These are phyloP conservation scores for Nicotiana sylvestris DNA, from an alignment of 257 asterid species.

Conservation along the genomic window DNA sequence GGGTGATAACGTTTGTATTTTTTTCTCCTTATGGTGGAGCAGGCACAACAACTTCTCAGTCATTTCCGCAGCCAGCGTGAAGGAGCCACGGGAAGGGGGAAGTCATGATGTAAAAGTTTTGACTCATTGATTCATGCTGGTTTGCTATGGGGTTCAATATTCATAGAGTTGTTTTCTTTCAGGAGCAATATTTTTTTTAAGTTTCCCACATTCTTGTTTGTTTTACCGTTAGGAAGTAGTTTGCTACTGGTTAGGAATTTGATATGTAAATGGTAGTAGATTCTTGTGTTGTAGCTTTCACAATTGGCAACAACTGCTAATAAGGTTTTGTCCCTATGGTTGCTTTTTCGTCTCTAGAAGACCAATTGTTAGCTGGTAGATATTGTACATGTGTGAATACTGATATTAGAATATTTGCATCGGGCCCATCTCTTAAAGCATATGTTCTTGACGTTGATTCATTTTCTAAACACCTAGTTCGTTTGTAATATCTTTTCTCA, in stretches of 20 bases:
- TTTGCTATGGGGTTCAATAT: conserved; percentile 11
- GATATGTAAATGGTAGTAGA: conserved; percentile 13
- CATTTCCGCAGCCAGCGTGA: conserved; percentile 93
- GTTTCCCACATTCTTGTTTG: conserved; percentile 5
- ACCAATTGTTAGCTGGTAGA: neutral
- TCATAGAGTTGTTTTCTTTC: neutral
- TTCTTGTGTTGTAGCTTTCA: conserved; percentile 3
- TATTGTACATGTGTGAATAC: neutral
- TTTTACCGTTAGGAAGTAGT: conserved; percentile 3
- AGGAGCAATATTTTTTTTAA: neutral
- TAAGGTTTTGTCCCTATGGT: conserved; percentile 8
- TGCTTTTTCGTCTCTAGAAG: neutral
- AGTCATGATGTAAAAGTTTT: conserved; percentile 33
- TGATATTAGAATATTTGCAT: neutral
- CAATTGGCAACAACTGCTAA: conserved; percentile 4
- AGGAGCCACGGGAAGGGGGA: conserved; percentile 49
- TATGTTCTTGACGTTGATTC: neutral
- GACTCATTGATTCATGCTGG: neutral
- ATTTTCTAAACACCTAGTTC: neutral
- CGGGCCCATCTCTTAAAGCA: neutral
- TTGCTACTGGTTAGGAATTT: conserved; percentile 2
- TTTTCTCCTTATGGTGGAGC: conserved; percentile 23
- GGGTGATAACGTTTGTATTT: neutral
- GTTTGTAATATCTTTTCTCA: no score
- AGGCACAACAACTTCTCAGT: conserved; percentile 97